phyloP scores from a whole-genome alignment of 805 yeast species.

The Cyberlindnera lachancei region DNA sequence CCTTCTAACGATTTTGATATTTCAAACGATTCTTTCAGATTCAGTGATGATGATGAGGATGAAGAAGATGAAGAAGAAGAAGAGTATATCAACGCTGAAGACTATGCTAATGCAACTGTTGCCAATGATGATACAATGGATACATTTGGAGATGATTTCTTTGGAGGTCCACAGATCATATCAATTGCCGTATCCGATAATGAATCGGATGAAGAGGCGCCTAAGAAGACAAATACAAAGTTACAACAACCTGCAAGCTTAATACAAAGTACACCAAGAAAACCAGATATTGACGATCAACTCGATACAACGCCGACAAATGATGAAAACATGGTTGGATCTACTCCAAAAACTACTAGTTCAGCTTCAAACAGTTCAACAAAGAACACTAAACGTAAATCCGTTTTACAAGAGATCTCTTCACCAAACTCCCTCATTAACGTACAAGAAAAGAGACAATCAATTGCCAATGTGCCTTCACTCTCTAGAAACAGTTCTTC shows the following conservation, averaged over 20 bases:
- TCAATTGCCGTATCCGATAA: constrained; percentile 20
- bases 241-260: not conserved
- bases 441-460: constrained; percentile 17
- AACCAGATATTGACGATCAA: no score
- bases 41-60: constrained; percentile 18
- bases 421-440: constrained; percentile 9
- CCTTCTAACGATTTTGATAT: constrained; percentile 19
- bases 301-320: no score
- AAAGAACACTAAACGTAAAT: constrained; percentile 8
- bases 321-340: no score
- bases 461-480: constrained; percentile 9
- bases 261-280: not conserved
- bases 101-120: not conserved
- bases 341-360: not conserved
- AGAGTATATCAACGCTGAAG: not conserved
- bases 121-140: constrained; percentile 7
- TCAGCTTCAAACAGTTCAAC: not conserved
- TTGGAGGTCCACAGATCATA: constrained; percentile 14
- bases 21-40: constrained; percentile 19
- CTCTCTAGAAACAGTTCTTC: constrained; percentile 20
- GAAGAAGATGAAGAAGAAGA: constrained; percentile 1
- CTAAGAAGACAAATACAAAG: constrained; percentile 6
- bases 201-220: constrained; percentile 17
- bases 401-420: constrained; percentile 15
- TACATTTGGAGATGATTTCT: constrained; percentile 15